These are phyloP conservation scores for Aurifilum marmelostoma DNA, from an alignment of 2,329 filamentous ascomycete species.

Conservation along the genomic window DNA sequence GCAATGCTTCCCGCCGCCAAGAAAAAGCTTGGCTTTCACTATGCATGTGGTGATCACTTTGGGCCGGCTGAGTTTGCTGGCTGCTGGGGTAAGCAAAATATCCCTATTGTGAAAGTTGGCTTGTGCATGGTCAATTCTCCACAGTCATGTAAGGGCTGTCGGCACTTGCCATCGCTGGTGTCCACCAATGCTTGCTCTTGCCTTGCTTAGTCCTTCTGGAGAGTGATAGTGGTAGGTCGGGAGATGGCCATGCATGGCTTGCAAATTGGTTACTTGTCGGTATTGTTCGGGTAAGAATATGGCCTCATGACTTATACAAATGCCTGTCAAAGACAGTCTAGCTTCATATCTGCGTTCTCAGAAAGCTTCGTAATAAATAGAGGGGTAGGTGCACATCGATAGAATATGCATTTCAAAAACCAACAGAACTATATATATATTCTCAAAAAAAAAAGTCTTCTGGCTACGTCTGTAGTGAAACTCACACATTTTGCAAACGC, in stretches of 20 bases:
- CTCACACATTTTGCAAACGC: not conserved
- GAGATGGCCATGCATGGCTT: not conserved
- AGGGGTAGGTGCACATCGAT: not conserved
- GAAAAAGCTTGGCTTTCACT: not conserved
- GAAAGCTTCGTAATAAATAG: not conserved
- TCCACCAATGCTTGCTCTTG: not conserved
- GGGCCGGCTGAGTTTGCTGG: not conserved
- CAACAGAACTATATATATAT: not conserved
- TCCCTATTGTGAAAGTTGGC: no score
- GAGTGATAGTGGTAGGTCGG: not conserved
- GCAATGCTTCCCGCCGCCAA: not conserved
- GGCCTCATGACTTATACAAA: not conserved
- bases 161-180: not conserved
- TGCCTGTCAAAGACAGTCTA: not conserved
- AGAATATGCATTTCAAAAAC: not conserved
- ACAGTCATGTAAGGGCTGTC: no score
- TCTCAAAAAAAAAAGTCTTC: not conserved
- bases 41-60: not conserved
- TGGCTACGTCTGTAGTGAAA: not conserved
- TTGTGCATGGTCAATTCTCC: no score
- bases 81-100: not conserved
- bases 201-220: not conserved
- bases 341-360: not conserved
- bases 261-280: not conserved
- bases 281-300: not conserved